phyloP scores from a whole-genome alignment of 2,329 filamentous ascomycete genomes.

The Fonsecaea monophora region DNA sequence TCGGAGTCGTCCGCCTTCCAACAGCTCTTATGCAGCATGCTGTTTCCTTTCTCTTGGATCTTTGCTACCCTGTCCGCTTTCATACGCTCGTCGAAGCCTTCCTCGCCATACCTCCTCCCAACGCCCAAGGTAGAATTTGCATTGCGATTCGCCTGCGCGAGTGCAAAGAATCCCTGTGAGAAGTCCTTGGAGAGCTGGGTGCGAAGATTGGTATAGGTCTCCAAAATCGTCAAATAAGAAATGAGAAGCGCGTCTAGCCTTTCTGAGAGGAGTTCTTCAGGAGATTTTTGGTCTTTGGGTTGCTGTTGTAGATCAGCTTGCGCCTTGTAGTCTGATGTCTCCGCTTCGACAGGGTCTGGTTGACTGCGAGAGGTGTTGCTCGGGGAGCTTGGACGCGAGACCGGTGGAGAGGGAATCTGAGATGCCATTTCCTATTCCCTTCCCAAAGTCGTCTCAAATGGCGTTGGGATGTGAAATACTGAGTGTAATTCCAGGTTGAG shows the following conservation, averaged over 20 bases:
- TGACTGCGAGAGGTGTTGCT: constrained; percentile 3
- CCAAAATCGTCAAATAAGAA: constrained; percentile 38
- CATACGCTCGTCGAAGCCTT: constrained; percentile 60
- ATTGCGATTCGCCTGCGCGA: constrained; percentile 58
- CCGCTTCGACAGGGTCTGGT: neutral
- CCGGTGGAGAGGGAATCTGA: constrained; percentile 30
- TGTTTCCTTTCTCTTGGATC: constrained; percentile 10
- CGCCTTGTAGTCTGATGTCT: neutral
- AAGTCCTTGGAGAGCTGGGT: constrained; percentile 36
- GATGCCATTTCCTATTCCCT: neutral
- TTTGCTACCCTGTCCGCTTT: constrained; percentile 50
- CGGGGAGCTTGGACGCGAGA: constrained; percentile 21
- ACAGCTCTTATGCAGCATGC: constrained; percentile 35
- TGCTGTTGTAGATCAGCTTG: neutral
- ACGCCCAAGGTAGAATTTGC: constrained; percentile 48
- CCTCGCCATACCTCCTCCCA: constrained; percentile 55
- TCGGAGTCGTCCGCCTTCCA: too few species aligned
- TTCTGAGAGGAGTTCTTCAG: constrained; percentile 14
- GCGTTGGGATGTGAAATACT: too few species aligned
- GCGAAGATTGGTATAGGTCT: constrained; percentile 42
- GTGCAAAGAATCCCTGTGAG: constrained; percentile 52
- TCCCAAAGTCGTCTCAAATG: neutral
- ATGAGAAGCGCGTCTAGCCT: constrained; percentile 37
- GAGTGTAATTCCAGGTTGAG: neutral
- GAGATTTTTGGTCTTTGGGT: neutral